Base-by-base conservation (phyloP, 2,329 filamentous ascomycete genomes). In the Falciphora oryzae region DNA sequence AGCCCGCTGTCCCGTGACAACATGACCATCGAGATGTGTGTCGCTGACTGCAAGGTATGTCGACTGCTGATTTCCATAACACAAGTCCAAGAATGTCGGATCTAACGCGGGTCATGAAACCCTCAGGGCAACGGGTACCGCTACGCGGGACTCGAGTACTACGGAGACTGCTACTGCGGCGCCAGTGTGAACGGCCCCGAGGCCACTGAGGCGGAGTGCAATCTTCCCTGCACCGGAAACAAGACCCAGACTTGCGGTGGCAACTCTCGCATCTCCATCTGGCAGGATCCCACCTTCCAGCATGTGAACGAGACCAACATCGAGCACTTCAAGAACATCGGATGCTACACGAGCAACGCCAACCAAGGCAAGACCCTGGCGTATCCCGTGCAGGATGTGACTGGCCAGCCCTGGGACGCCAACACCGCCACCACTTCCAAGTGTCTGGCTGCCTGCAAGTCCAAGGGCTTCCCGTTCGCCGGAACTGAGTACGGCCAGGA, bases 271-370 rank as follows among this genome's bases (percentile, higher is more conserved):
- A 79, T 85, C 66, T 82, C 81, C 2, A 66, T 82, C 70, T 83
- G 76, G 70, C 74, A 80, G 69, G 81, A 84, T 62, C 76, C 80
- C 4, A 83, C 80, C 35, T 83, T 81, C 68, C 71, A 76, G 60
- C 75, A 76, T 29, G 80, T 77, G 67, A 76, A 74, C 27, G 75
- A 82, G 62, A 73, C 81, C 31, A 80, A 79, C 29, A 76, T 82
- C 59, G 77, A 78, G 63, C 78, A 80, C 59, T 91, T 87, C 79
- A 76, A 78, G 58, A 81, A 85, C 68, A 72, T 83, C n/a, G 88
- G 88, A 64, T 91, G 88, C 76, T 89, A 83, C 70, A 78, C 76
- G 32, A 83, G 84, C 66, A 70, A 76, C 64, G 76, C 75, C 27
- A 32, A 8, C 67, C 66, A 61, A 63, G 78, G 80, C 57, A 78